Evolutionary conservation across 148 eudicot genomes (phyloP), one percentile per base, ranked within the genome.

Genomic region (Tetragonia tetragonoides): DNA sequence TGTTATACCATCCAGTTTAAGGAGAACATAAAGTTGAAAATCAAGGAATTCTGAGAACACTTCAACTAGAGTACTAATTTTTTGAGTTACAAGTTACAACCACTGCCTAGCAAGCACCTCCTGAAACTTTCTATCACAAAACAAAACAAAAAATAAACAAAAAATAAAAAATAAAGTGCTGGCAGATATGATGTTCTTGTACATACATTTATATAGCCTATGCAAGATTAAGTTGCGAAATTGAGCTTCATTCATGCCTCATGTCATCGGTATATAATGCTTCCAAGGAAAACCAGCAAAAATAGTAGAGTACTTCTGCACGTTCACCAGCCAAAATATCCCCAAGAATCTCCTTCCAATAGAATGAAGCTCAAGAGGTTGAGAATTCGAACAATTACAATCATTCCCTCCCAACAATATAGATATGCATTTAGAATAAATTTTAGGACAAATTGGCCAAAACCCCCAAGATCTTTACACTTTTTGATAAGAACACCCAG

Each of bases 201-300:
- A 49, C 46, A 66, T 38, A 17, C 40, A 57, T 62, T 40, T 59
- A 23, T 28, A 23, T 21, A 46, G 21, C 69, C 41, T 57, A 68
- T 68, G 79, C 69, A 71, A 49, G 69, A 15, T 8, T 39, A 38
- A 49, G 23, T 21, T 66, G 54, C 18, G 39, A 47, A 34, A 39
- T 24, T 61, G 59, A 69, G 75, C 34, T 39, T 34, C 56, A 53
- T 64, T 49, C 78, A 82, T 84, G 90, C 97, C 95, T 87, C 76
- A 72, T 83, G 44, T 79, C 72, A 56, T 77, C 76, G 75, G 87
- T 77, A 57, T 75, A 75, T 20, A 83, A 79, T 37, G 79, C 78
- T 83, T 92, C 88, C 75, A 87, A 78, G 44, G 86, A 76, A 78
- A 86, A 74, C 91, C 89, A 89, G 83, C 92, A 84, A 51, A 94